phyloP scores from a whole-genome alignment of 495 filamentous ascomycete genomes.

The Penicillium cinerascens region DNA sequence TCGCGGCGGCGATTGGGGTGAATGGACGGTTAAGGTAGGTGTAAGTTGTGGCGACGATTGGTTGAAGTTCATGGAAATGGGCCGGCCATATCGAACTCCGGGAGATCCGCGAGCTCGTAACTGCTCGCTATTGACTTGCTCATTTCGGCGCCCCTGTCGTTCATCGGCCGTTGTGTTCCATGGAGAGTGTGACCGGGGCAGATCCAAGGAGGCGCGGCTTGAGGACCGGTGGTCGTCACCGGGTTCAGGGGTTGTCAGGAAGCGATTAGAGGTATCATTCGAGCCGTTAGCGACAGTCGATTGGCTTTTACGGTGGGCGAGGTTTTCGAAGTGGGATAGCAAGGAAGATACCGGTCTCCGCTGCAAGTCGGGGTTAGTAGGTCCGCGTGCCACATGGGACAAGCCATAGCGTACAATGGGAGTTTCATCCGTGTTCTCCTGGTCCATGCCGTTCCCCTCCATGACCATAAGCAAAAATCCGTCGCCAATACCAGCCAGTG shows the following conservation, averaged over 20 bases:
- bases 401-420: conserved; percentile 42
- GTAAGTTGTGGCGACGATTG: conserved; percentile 58
- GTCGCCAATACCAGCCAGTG: conserved; percentile 18
- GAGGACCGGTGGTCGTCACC: conserved; percentile 45
- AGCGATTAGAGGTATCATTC: conserved; percentile 32
- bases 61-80: conserved; percentile 50
- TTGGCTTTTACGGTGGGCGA: conserved; percentile 53
- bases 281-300: conserved; percentile 28
- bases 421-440: conserved; percentile 42
- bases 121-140: conserved; percentile 20
- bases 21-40: conserved; percentile 68
- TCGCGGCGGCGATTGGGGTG: conserved; percentile 70
- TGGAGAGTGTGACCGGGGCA: conserved; percentile 46
- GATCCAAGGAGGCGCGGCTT: conserved; percentile 48
- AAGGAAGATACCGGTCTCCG: conserved; percentile 85
- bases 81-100: conserved; percentile 31
- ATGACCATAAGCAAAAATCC: conserved; percentile 34
- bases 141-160: conserved; percentile 18
- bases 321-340: conserved; percentile 87
- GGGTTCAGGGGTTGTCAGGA: conserved; percentile 37
- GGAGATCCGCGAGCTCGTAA: conserved; percentile 34
- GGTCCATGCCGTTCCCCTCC: conserved; percentile 35
- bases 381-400: conserved; percentile 11
- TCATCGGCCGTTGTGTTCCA: conserved; percentile 35
- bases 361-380: conserved; percentile 13